phyloP scores from a whole-genome alignment of 2,329 filamentous ascomycete genomes.

The Penicillium polonicum region DNA sequence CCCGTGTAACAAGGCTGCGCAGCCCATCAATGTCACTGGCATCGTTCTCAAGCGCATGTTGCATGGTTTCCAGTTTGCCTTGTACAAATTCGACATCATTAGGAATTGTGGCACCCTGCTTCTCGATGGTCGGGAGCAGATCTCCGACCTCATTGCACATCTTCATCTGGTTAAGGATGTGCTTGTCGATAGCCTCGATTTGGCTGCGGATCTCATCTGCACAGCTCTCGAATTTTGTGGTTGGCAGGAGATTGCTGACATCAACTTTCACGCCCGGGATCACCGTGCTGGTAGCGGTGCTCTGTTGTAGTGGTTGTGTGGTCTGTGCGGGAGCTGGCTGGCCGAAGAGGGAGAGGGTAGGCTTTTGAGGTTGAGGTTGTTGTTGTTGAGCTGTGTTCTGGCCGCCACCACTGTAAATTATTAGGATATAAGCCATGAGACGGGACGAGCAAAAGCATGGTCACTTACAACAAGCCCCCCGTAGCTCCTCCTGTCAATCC shows the following conservation, averaged over 20 bases:
- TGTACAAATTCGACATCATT: constrained; percentile 65
- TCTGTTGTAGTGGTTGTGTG: constrained; percentile 35
- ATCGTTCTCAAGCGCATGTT: constrained; percentile 63
- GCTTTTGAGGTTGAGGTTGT: constrained; percentile 46
- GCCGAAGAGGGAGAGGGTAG: constrained; percentile 42
- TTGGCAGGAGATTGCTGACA: constrained; percentile 73
- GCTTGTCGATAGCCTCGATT: constrained; percentile 74
- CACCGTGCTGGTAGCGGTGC: constrained; percentile 33
- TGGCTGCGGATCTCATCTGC: constrained; percentile 75
- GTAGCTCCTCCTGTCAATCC: background rate
- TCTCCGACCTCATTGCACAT: constrained; percentile 72
- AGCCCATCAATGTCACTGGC: constrained; percentile 59
- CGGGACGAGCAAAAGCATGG: background rate
- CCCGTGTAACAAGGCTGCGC: constrained; percentile 60
- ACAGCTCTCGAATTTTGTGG: constrained; percentile 89
- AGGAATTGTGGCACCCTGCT: constrained; percentile 63
- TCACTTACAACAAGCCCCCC: constrained; percentile 4
- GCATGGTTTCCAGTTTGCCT: constrained; percentile 61
- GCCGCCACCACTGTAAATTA: constrained; percentile 19
- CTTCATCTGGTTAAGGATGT: constrained; percentile 76
- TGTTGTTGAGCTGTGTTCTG: constrained; percentile 33
- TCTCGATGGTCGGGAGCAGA: constrained; percentile 62
- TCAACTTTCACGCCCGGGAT: constrained; percentile 76
- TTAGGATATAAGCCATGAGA: constrained; percentile 2
- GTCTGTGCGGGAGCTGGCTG: constrained; percentile 29